These are phyloP conservation scores for Cercophora scortea DNA, from an alignment of 495 filamentous ascomycete genomes.

Conservation along the genomic window DNA sequence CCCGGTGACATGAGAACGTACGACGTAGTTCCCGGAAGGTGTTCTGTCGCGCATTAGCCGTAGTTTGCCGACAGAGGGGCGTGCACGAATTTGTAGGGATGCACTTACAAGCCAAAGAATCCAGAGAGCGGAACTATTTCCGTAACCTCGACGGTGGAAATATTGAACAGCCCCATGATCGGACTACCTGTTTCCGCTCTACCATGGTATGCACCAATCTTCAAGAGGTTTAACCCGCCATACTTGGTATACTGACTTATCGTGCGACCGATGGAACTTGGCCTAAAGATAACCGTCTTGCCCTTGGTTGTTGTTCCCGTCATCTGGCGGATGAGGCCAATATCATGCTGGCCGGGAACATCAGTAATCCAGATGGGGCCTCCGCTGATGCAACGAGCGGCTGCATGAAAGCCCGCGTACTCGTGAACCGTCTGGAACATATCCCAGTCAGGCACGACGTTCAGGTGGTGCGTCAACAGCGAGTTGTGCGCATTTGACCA, in stretches of 20 bases:
- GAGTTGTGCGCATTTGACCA: conserved; percentile 90
- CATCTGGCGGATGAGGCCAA: conserved; percentile 69
- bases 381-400: conserved; percentile 80
- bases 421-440: conserved; percentile 91
- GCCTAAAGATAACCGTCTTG: conserved; percentile 69
- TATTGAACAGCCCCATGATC: conserved; percentile 81
- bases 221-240: conserved; percentile 61
- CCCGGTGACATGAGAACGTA: conserved; percentile 66
- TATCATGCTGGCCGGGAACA: conserved; percentile 69
- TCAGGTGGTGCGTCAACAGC: conserved; percentile 60
- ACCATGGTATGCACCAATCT: conserved; percentile 65
- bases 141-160: conserved; percentile 45
- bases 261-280: conserved; percentile 59
- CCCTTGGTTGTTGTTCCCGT: conserved; percentile 56
- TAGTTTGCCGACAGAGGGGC: too few relatives aligned
- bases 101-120: conserved; percentile 57
- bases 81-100: too few relatives aligned
- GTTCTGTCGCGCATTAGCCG: conserved; percentile 1
- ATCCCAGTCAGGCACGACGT: conserved; percentile 79
- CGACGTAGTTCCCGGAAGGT: conserved; percentile 48
- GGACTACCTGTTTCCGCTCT: conserved; percentile 57
- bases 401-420: conserved; percentile 77
- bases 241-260: conserved; percentile 68
- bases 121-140: conserved; percentile 61
- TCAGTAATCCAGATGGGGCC: conserved; percentile 95